phyloP scores from a whole-genome alignment of 306 rosid species.

The Luffa acutangula region DNA sequence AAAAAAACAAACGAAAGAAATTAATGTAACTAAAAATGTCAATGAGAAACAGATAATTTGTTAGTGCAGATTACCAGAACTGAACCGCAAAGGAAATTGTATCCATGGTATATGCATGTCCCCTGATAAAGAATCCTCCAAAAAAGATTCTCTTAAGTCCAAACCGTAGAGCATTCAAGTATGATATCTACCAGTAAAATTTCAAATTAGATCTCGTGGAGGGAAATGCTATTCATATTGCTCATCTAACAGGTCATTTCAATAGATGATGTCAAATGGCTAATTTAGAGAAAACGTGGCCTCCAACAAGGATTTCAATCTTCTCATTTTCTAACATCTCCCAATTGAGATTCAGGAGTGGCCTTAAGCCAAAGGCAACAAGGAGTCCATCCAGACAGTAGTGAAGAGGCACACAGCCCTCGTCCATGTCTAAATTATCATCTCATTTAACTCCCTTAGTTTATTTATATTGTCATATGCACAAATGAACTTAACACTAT shows the following conservation, averaged over 20 bases:
- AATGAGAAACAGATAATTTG: neutral
- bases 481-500: neutral
- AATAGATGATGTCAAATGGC: neutral
- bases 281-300: neutral
- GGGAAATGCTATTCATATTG: neutral
- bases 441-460: neutral
- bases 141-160: constrained; percentile 88
- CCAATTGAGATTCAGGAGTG: neutral
- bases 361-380: neutral
- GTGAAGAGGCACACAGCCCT: neutral
- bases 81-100: constrained; percentile 94
- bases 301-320: neutral
- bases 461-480: neutral
- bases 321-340: neutral
- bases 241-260: neutral
- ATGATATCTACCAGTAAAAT: constrained; percentile 51
- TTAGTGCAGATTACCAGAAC: constrained; percentile 45
- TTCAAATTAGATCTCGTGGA: constrained; percentile 10
- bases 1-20: neutral
- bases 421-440: neutral
- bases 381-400: neutral
- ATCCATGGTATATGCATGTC: constrained; percentile 99
- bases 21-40: neutral
- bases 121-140: constrained; percentile 98
- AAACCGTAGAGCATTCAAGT: constrained; percentile 78